These are phyloP conservation scores for Psilocybe cyanescens DNA, from an alignment of 768 basidiomycete genomes.

Conservation along the genomic window DNA sequence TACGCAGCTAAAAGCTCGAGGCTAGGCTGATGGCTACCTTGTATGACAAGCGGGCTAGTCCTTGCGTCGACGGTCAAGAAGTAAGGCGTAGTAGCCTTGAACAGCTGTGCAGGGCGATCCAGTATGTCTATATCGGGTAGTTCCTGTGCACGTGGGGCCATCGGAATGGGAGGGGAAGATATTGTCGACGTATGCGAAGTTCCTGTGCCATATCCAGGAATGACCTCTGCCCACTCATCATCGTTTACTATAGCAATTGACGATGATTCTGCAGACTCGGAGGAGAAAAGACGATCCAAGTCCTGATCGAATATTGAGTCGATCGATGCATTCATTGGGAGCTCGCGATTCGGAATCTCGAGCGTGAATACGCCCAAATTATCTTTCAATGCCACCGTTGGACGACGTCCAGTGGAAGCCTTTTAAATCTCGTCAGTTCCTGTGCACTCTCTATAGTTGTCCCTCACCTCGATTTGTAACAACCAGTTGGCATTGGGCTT, in stretches of 20 bases:
- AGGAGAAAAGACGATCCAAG: slow-evolving; percentile 33
- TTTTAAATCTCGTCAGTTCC: slow-evolving; percentile 7
- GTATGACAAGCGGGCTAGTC: slow-evolving; percentile 29
- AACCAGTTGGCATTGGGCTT: slow-evolving; percentile 19
- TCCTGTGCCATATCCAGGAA: slow-evolving; percentile 14
- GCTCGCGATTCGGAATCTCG: slow-evolving; percentile 33
- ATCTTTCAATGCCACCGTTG: slow-evolving; percentile 31
- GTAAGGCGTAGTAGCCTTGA: slow-evolving; percentile 32
- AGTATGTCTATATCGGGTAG: slow-evolving; percentile 33
- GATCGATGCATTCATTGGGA: slow-evolving; percentile 27
- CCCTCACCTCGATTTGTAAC: slow-evolving; percentile 33
- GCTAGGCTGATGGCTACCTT: slow-evolving; percentile 41
- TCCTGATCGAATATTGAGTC: slow-evolving; percentile 37
- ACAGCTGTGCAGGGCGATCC: slow-evolving; percentile 35
- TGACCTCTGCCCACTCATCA: slow-evolving; percentile 37
- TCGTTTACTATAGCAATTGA: slow-evolving; percentile 17
- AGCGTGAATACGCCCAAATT: slow-evolving; percentile 33
- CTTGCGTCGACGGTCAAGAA: slow-evolving; percentile 36
- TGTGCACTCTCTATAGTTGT: neutral
- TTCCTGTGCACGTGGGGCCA: slow-evolving; percentile 13
- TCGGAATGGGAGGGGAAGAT: neutral
- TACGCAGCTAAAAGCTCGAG: slow-evolving; percentile 38
- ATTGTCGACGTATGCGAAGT: neutral
- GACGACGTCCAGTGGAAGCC: slow-evolving; percentile 24
- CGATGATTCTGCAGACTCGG: neutral